phyloP scores from a whole-genome alignment of 768 basidiomycete species.

The Tulasnella sp. region DNA sequence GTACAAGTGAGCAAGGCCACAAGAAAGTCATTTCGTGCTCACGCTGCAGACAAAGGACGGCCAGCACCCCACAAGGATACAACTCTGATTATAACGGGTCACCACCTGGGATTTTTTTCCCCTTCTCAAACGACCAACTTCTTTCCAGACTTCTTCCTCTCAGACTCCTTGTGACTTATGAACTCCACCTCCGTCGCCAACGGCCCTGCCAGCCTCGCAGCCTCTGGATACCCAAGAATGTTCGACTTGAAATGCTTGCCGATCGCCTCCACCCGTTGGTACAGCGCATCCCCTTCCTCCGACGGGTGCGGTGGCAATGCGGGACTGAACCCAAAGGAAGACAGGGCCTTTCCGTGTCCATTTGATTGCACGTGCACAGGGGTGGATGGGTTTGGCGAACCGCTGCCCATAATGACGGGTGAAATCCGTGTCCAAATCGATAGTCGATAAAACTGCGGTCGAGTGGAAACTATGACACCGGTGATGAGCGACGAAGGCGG shows the following conservation, averaged over 20 bases:
- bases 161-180: slow-evolving; percentile 86
- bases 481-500: slow-evolving; percentile 56
- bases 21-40: too few species aligned
- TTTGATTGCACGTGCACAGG: neutral
- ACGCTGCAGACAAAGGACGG: too few species aligned
- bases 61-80: too few species aligned
- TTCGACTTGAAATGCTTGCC: slow-evolving; percentile 85
- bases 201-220: slow-evolving; percentile 68
- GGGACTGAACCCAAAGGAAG: slow-evolving; percentile 8
- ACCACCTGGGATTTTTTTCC: too few species aligned
- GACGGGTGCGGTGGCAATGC: slow-evolving; percentile 10
- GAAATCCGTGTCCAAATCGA: slow-evolving; percentile 96
- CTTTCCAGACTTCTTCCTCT: slow-evolving; percentile 69
- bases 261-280: slow-evolving; percentile 71
- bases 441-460: slow-evolving; percentile 90
- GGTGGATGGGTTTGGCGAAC: neutral
- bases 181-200: slow-evolving; percentile 93
- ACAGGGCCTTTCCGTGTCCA: slow-evolving; percentile 3
- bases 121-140: slow-evolving; percentile 29
- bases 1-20: too few species aligned
- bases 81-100: too few species aligned
- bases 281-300: slow-evolving; percentile 44
- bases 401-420: slow-evolving; percentile 29
- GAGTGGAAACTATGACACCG: slow-evolving; percentile 88
- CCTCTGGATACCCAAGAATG: slow-evolving; percentile 71